These are phyloP conservation scores for Lichenothelia convexa DNA, from an alignment of 495 filamentous ascomycete species.

Conservation along the genomic window DNA sequence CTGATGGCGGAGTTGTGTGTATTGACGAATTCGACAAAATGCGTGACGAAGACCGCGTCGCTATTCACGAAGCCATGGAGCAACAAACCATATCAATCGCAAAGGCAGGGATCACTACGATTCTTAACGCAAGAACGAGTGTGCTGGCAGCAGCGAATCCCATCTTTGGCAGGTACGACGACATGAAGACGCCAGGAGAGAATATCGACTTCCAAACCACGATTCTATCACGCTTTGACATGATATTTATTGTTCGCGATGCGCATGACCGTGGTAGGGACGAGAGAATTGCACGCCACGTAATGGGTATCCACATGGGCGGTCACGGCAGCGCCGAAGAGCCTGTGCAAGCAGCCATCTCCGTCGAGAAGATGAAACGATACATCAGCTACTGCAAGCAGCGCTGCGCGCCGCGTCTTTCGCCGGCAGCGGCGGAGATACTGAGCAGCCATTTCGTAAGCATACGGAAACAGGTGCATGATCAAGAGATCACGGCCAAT, in stretches of 20 bases:
- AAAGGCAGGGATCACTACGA: slow-evolving; percentile 97
- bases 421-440: slow-evolving; percentile 84
- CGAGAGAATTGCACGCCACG: slow-evolving; percentile 86
- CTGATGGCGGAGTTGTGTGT: slow-evolving; percentile 94
- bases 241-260: slow-evolving; percentile 98
- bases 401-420: slow-evolving; percentile 86
- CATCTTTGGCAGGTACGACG: slow-evolving; percentile 94
- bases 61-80: slow-evolving; percentile 99
- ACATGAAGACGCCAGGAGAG: slow-evolving; percentile 91
- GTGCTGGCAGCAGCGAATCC: slow-evolving; percentile 95
- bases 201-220: slow-evolving; percentile 99
- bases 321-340: slow-evolving; percentile 61
- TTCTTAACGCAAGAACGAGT: slow-evolving; percentile 87
- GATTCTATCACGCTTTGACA: slow-evolving; percentile 95
- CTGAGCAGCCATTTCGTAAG: slow-evolving; percentile 94
- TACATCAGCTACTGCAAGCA: slow-evolving; percentile 97
- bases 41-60: slow-evolving; percentile 95
- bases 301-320: slow-evolving; percentile 96
- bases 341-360: slow-evolving; percentile 64
- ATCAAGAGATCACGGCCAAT: slow-evolving; percentile 71
- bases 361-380: slow-evolving; percentile 91
- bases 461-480: slow-evolving; percentile 87
- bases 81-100: slow-evolving; percentile 99
- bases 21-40: slow-evolving; percentile 99
- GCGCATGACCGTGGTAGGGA: slow-evolving; percentile 81